Evolutionary conservation across 2,329 filamentous ascomycete genomes (phyloP).

Genomic region (Tolypocladium cylindrosporum): DNA sequence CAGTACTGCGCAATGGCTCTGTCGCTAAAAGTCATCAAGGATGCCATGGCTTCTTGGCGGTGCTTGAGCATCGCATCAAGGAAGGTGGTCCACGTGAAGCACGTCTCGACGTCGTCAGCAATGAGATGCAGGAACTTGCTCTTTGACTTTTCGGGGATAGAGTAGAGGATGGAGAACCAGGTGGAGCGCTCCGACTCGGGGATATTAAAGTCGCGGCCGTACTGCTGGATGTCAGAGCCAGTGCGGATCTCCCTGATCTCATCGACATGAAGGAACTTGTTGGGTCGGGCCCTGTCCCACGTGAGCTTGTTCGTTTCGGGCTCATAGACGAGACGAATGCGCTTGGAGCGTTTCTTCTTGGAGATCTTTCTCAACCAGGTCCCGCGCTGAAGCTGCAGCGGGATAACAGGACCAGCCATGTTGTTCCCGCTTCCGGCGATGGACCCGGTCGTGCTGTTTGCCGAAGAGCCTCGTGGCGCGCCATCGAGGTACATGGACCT

Average conservation of each 20-base stretch:
- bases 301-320: conserved; percentile 75
- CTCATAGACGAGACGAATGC: conserved; percentile 64
- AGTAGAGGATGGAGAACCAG: conserved; percentile 89
- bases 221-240: conserved; percentile 76
- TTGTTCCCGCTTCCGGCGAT: conserved; percentile 31
- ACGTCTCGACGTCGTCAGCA: conserved; percentile 60
- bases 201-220: conserved; percentile 73
- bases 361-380: conserved; percentile 74
- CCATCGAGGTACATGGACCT: conserved; percentile 32
- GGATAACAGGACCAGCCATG: conserved; percentile 61
- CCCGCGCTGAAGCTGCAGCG: conserved; percentile 66
- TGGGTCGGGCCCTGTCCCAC: conserved; percentile 71
- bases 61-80: conserved; percentile 78
- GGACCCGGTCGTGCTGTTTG: conserved; percentile 36
- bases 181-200: conserved; percentile 55
- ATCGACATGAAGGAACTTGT: conserved; percentile 86
- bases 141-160: conserved; percentile 66
- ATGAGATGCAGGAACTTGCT: conserved; percentile 84
- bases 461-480: conserved; percentile 35
- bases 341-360: conserved; percentile 67
- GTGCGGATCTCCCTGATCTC: conserved; percentile 87
- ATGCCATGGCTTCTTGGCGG: conserved; percentile 82
- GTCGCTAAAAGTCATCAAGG: conserved; percentile 75
- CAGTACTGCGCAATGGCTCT: conserved; percentile 77
- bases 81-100: conserved; percentile 73